Base-by-base conservation (phyloP, 2,329 filamentous ascomycete genomes). In the Eurotiales sp. region DNA sequence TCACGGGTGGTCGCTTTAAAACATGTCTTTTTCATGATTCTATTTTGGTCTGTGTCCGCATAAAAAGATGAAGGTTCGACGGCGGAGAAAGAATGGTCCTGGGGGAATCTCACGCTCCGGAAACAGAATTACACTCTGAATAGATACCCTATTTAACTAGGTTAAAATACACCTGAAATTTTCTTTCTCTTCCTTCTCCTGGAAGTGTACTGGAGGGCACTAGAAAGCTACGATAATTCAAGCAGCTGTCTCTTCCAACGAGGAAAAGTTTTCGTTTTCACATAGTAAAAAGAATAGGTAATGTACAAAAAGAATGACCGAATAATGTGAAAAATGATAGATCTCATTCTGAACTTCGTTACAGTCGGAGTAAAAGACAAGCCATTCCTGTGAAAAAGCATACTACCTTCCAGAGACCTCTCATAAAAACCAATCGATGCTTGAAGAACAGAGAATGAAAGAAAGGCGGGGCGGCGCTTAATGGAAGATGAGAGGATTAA, bases 1-100 rank as follows among this genome's bases (percentile, higher is more conserved):
- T 53, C 22, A 44, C 14, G 51, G 51, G 21, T 45, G 40, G 51
- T 40, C n/a, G 45, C 45, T n/a, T 49, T n/a, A n/a, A 22, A 15
- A 25, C 41, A 30, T 27, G 27, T 15, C 11, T 43, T 4, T 19
- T 43, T 43, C 21, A 43, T 43, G n/a, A 8, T 23, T 42, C 27
- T 50, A 36, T 27, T 27, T 17, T n/a, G 14, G 39, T 36, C 46
- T 36, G 29, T 32, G 29, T 21, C 17, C 3, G 47, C 25, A 22
- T 5, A 44, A 19, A n/a, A 1, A 23, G 21, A 27, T 19, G 3
- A 7, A 40, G 6, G 15, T n/a, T n/a, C 14, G 46, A n/a, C 22
- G 29, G n/a, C 17, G 32, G 27, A 30, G 15, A 25, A 47, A 22
- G 14, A 19, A 17, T 19, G 8, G 34, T 37, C 34, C 21, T n/a